These are phyloP conservation scores for Phytophthora podocarpi DNA, from an alignment of 352 stramenopile genomes.

Conservation along the genomic window DNA sequence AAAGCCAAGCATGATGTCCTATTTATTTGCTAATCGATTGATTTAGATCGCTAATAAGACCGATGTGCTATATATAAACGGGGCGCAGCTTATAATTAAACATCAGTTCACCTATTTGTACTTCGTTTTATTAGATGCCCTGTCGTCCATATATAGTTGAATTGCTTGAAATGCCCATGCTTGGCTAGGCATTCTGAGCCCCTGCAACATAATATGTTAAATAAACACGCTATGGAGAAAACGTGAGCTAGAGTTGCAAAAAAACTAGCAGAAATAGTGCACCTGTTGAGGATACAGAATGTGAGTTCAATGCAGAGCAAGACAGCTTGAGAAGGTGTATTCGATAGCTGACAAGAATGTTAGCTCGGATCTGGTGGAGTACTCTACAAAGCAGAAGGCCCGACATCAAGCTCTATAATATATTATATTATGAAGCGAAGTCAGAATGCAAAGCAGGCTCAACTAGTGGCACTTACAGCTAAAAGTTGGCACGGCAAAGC, in stretches of 20 bases:
- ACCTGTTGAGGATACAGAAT: not conserved
- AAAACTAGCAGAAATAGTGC: slow-evolving; percentile 6
- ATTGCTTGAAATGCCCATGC: too few species aligned
- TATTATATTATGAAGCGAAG: slow-evolving; percentile 7
- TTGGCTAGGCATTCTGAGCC: too few species aligned
- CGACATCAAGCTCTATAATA: slow-evolving; percentile 12
- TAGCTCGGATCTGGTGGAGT: not conserved
- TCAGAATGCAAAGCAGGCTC: not conserved
- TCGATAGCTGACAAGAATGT: not conserved
- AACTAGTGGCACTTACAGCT: not conserved
- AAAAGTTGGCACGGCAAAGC: not conserved
- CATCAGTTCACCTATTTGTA: too few species aligned
- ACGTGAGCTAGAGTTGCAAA: not conserved
- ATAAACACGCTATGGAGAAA: slow-evolving; percentile 16
- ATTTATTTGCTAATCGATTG: too few species aligned
- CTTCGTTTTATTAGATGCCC: too few species aligned
- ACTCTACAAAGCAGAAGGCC: slow-evolving; percentile 6
- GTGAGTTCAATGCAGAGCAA: slow-evolving; percentile 5
- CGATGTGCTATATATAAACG: too few species aligned
- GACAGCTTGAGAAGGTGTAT: slow-evolving; percentile 12
- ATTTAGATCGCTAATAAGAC: too few species aligned
- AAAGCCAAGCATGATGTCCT: too few species aligned
- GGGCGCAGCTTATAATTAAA: too few species aligned
- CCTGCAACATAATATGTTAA: slow-evolving; percentile 14
- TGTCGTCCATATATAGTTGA: too few species aligned